Conservation (phyloP, 2,329 filamentous ascomycete species). For the Sarocladiaceae sp. region DNA sequence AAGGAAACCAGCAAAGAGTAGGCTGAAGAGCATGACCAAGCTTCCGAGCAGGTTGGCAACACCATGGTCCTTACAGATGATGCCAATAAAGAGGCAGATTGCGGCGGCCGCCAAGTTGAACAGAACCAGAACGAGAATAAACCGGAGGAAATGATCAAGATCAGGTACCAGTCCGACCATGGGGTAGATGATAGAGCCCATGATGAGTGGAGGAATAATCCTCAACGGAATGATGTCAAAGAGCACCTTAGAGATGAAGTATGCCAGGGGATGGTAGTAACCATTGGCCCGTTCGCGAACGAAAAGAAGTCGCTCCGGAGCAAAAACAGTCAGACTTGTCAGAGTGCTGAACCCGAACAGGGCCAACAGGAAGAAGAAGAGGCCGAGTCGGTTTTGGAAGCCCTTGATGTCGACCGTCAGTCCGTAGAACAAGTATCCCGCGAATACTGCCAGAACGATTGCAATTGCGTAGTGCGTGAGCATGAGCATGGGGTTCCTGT, state of each 20-base stretch:
- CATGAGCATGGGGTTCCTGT: conserved; percentile 97
- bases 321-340: conserved; percentile 90
- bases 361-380: conserved; percentile 96
- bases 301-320: conserved; percentile 82
- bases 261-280: conserved; percentile 90
- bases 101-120: conserved; percentile 94
- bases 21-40: conserved; percentile 93
- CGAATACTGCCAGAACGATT: conserved; percentile 87
- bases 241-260: conserved; percentile 94
- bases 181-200: conserved; percentile 93
- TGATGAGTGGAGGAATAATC: conserved; percentile 87
- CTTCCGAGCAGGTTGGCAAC: conserved; percentile 93
- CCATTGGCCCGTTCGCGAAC: conserved; percentile 92
- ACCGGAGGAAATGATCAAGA: conserved; percentile 78
- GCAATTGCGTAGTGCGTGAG: conserved; percentile 97
- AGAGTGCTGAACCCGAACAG: conserved; percentile 96
- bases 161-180: conserved; percentile 92
- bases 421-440: conserved; percentile 93
- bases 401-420: conserved; percentile 93
- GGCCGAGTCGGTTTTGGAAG: conserved; percentile 92
- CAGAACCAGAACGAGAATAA: conserved; percentile 83
- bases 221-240: conserved; percentile 96
- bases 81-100: conserved; percentile 93
- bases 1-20: conserved; percentile 88
- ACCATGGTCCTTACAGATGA: conserved; percentile 83